Base-by-base conservation (phyloP, 1,284 basidiomycete genomes). In the Polyporus tsugae region DNA sequence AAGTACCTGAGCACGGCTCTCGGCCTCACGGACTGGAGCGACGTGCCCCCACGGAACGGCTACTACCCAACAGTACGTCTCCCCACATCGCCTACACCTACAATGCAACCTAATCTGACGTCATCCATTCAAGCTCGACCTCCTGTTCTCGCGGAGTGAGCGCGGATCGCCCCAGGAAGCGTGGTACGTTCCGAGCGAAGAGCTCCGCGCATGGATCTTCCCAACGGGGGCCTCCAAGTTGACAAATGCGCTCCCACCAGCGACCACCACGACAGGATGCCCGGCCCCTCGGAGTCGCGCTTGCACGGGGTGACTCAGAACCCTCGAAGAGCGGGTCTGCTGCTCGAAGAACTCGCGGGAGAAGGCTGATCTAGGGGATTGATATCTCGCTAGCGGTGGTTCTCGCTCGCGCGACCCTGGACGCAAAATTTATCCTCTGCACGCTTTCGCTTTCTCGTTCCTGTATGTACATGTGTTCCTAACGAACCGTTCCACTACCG, bases 1-100 rank as follows among this genome's bases (percentile, higher is more conserved):
- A 46, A 38, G 44, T 65, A 65, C 42, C 58, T 65, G 15, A 44
- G 58, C 58, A 39, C 41, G 10, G 64, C 64, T 9, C 58, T 65
- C 25, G 44, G 44, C 2, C 64, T 65, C 22, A 60, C 44, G 35
- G 46, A 65, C 57, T 65, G 58, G 64, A 65, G 64, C 64, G 64
- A 60, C 3, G 19, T 65, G 5, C 64, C 64, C 11, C 64, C 64
- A 10, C 44, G 19, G 11, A n/a, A 25, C 10, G 64, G 64, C 36
- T 65, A 65, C 36, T 65, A 59, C 46, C 58, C 58, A 13, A 53
- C 42, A 49, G 64, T 65, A 33, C 29, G 42, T 44, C 35, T 7
- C 29, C 55, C 35, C 19, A 25, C 35, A 4, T 22, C 55, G 13
- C n/a, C 17, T 11, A 19, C 36, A 22, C 46, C 46, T 19, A 49